Percentiles rank a stretch among this genome's conserved stretches.
Conservation (phyloP, 805 yeast genomes). For the Teunomyces barrocoloradensis region DNA sequence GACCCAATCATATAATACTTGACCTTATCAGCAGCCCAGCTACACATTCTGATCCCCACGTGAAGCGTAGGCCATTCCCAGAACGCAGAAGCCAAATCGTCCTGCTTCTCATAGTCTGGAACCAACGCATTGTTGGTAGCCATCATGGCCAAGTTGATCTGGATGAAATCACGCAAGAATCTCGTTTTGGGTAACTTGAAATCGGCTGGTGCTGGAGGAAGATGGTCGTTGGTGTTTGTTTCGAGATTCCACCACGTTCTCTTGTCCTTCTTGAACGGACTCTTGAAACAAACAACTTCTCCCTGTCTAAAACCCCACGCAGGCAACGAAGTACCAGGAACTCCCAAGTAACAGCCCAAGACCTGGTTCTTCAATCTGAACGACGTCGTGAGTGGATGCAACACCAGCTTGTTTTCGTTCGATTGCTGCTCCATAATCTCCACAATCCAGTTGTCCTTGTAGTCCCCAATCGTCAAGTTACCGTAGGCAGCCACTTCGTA, state of each 20-base stretch:
- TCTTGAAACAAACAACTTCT: constrained; percentile 79
- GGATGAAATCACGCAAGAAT: constrained; percentile 72
- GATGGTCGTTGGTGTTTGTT: constrained; percentile 55
- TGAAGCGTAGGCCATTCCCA: constrained; percentile 91
- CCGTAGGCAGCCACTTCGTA: constrained; percentile 77
- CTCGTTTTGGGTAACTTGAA: constrained; percentile 71
- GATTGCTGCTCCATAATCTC: constrained; percentile 64
- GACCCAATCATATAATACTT: constrained; percentile 69
- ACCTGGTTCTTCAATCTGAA: constrained; percentile 69
- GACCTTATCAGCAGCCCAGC: constrained; percentile 59
- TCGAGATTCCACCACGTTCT: constrained; percentile 90
- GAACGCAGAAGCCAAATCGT: constrained; percentile 66
- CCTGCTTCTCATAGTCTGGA: constrained; percentile 75
- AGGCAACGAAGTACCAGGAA: constrained; percentile 79
- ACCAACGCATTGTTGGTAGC: constrained; percentile 80
- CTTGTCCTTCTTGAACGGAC: constrained; percentile 70
- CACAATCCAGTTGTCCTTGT: constrained; percentile 73
- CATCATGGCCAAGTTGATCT: constrained; percentile 82
- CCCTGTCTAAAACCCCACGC: constrained; percentile 99
- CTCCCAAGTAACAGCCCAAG: constrained; percentile 81
- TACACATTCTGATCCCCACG: constrained; percentile 72
- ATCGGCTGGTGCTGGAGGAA: constrained; percentile 59
- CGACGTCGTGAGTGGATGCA: constrained; percentile 83
- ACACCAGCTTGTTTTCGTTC: constrained; percentile 46
- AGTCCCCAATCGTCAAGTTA: constrained; percentile 59